Percentiles rank a stretch among this genome's conserved stretches.
phyloP scores from a whole-genome alignment of 345 rosid species.

The Linum trigynum region DNA sequence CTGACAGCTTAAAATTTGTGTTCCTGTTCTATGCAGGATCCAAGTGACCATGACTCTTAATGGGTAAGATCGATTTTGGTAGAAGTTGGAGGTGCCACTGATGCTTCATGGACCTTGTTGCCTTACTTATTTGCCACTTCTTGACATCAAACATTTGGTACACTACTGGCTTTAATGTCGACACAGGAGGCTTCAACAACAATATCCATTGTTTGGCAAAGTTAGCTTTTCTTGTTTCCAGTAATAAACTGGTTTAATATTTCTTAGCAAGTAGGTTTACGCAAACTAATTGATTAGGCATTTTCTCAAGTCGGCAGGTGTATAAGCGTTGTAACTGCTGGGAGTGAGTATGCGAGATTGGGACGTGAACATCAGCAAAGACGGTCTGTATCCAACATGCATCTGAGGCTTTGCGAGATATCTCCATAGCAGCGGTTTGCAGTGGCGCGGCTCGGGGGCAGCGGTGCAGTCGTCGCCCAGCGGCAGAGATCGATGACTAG shows the following conservation, averaged over 20 bases:
- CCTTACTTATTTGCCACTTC: conserved; percentile 87
- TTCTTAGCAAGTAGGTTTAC: no score
- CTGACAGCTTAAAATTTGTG: conserved; percentile 2
- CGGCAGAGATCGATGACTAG: no score
- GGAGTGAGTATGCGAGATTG: conserved; percentile 74
- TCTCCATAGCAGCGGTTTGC: conserved; percentile 35
- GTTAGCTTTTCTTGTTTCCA: conserved; percentile 22
- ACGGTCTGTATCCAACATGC: conserved; percentile 43
- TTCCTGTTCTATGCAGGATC: conserved; percentile 55
- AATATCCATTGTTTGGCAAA: conserved; percentile 93
- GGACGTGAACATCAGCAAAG: conserved; percentile 79
- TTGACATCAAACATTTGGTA: conserved; percentile 87
- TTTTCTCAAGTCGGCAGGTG: conserved; percentile 46
- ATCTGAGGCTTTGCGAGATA: conserved; percentile 59
- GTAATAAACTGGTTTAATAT: no score
- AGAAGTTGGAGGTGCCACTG: conserved; percentile 88
- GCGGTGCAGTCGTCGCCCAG: no score
- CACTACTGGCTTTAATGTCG: conserved; percentile 78
- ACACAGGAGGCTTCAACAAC: conserved; percentile 94
- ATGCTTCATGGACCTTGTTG: conserved; percentile 87
- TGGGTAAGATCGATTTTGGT: conserved; percentile 86
- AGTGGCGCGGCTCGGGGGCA: no score
- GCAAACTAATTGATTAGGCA: background rate
- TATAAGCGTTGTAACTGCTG: conserved; percentile 82
- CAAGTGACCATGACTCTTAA: conserved; percentile 92